Base-by-base conservation (phyloP, 148 eudicot genomes). In the Silene uniflora region DNA sequence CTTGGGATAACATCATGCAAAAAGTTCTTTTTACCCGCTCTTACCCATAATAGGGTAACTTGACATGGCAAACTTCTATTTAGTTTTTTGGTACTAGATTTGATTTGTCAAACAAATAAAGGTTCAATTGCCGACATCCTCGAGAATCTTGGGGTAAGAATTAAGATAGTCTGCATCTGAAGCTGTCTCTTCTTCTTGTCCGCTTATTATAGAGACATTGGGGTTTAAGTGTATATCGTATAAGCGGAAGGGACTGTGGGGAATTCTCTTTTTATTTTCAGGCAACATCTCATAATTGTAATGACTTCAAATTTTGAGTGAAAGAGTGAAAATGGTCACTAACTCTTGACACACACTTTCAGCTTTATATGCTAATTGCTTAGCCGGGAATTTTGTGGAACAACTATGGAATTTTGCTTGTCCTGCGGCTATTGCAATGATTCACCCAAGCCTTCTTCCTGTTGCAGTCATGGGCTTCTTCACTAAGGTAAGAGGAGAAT, bases 331-430 rank as follows among this genome's bases (percentile, higher is more conserved):
- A 19, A 4, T 69, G 74, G 52, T 49, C 46, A 58, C 71, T 25
- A 27, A 71, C 39, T 52, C 32, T 63, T 22, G 64, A 68, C 66
- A 19, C 71, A 47, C 77, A 25, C 62, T 73, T 81, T 78, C 89
- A 93, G 98, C 97, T 74, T 80, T 93, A 64, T 93, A 93, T 78
- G 98, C 97, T 72, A 86, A 84, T 87, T 91, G 97, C 80, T 74
- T 93, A 72, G 91, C 87, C 69, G 98, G 98, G 32, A 87, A 91
- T 80, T 75, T 89, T 81, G 98, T 93, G 79, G 98, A 93, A 85
- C 98, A 93, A 76, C 91, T 93, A 24, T 93, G 98, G 98, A 93
- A 83, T 84, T 91, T 93, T 80, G 94, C 98, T 55, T 91, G 97
- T 90, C 98, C 98, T 81, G 90, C 89, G 80, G 88, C 94, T 76